A percentile compares a stretch with the other conserved stretches of the same genome.
These are phyloP conservation scores for Trichoderma brevicompactum DNA, from an alignment of 2,329 filamentous ascomycete genomes.

Conservation along the genomic window DNA sequence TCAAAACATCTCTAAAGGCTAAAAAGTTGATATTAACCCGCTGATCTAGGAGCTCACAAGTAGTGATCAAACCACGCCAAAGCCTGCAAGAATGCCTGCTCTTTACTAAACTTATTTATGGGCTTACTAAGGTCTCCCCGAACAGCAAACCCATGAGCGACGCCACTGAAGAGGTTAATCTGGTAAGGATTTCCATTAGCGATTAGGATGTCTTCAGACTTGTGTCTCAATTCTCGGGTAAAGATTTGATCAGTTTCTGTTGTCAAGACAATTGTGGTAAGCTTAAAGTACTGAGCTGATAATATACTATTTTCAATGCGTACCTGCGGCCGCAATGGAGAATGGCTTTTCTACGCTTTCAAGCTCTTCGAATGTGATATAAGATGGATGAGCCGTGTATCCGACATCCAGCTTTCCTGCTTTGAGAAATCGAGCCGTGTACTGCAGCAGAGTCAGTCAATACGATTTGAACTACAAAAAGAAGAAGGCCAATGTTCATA, in stretches of 20 bases:
- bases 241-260: not conserved
- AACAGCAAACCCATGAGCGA: not conserved
- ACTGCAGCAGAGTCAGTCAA: too few relatives aligned
- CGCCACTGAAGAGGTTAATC: not conserved
- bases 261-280: too few relatives aligned
- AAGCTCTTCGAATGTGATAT: not conserved
- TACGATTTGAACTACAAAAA: too few relatives aligned
- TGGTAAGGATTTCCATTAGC: not conserved
- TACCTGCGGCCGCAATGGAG: conserved; percentile 3
- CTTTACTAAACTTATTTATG: not conserved
- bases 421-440: too few relatives aligned
- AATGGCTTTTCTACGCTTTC: conserved; percentile 1
- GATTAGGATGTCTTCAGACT: not conserved
- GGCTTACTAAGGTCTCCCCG: not conserved
- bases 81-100: not conserved
- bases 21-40: too few relatives aligned
- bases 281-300: not conserved
- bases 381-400: not conserved
- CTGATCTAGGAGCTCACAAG: not conserved
- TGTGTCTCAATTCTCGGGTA: not conserved
- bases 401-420: too few relatives aligned
- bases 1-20: too few relatives aligned
- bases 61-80: not conserved
- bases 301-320: not conserved
- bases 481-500: too few relatives aligned